phyloP scores from a whole-genome alignment of 345 rosid species.

The Mallotus nudiflorus region DNA sequence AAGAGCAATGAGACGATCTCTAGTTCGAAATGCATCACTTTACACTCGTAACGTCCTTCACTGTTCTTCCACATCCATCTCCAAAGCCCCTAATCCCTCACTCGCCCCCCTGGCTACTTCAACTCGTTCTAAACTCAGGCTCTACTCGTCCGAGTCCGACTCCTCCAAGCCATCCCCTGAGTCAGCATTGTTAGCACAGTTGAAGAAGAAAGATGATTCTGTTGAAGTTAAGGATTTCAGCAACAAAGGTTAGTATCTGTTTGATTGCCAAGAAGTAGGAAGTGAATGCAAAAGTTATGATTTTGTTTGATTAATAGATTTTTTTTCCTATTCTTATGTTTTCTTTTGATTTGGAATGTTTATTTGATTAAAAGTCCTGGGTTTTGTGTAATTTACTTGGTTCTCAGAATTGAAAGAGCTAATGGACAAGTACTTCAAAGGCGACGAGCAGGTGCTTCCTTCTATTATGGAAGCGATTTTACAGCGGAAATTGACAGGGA shows the following conservation, averaged over 20 bases:
- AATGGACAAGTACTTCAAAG: constrained; percentile 71
- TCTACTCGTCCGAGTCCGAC: constrained; percentile 48
- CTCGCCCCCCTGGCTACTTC: constrained; percentile 21
- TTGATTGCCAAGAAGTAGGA: too few species aligned
- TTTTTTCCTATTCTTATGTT: neutral
- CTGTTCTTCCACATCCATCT: constrained; percentile 12
- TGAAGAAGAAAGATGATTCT: constrained; percentile 26
- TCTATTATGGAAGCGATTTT: constrained; percentile 62
- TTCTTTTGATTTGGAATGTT: neutral
- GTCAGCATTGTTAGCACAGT: constrained; percentile 18
- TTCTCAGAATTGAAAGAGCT: constrained; percentile 56
- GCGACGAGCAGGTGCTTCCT: constrained; percentile 75
- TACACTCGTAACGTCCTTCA: constrained; percentile 27
- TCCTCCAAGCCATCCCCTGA: constrained; percentile 29
- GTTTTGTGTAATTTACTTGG: neutral
- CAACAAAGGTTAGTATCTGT: constrained; percentile 52
- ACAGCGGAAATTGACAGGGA: constrained; percentile 47
- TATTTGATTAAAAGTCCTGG: too few species aligned
- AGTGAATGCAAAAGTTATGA: too few species aligned
- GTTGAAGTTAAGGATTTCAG: constrained; percentile 34
- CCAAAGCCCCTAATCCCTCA: constrained; percentile 4
- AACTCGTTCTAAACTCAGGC: constrained; percentile 28
- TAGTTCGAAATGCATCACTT: constrained; percentile 32
- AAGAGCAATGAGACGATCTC: constrained; percentile 25
- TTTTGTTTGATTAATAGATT: neutral